Evolutionary conservation across 1,284 basidiomycete genomes (phyloP).

Genomic region (Boletus sp.): DNA sequence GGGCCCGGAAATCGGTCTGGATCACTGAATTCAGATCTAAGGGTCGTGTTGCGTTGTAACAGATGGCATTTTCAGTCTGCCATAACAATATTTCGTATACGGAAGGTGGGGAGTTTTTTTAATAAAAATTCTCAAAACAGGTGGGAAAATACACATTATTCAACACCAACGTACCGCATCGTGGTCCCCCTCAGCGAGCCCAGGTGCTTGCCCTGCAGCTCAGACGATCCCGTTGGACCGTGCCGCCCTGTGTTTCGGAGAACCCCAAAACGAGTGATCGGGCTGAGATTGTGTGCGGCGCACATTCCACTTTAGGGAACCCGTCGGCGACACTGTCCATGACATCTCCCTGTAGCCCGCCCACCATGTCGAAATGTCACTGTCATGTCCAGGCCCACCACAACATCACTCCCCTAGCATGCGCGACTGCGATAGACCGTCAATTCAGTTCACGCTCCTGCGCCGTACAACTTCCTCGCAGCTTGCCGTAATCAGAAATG

Average conservation of each 20-base stretch:
- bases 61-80: constrained; percentile 39
- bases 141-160: constrained; percentile 23
- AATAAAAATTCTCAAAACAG: constrained; percentile 32
- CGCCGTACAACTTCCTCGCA: constrained; percentile 31
- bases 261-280: constrained; percentile 29
- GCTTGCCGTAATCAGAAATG: constrained; percentile 34
- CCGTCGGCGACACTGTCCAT: constrained; percentile 28
- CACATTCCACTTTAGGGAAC: constrained; percentile 23
- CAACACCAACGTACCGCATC: constrained; percentile 11
- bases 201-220: constrained; percentile 1
- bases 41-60: constrained; percentile 40
- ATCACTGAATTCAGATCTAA: constrained; percentile 65
- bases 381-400: constrained; percentile 29
- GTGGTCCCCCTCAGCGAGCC: neutral
- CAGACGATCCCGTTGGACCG: constrained; percentile 33
- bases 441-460: constrained; percentile 20
- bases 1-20: constrained; percentile 53
- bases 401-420: constrained; percentile 15
- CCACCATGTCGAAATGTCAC: constrained; percentile 28
- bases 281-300: constrained; percentile 26
- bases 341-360: constrained; percentile 23
- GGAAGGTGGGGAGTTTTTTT: constrained; percentile 37
- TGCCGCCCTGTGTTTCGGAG: constrained; percentile 19
- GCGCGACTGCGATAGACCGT: constrained; percentile 21
- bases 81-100: constrained; percentile 39